phyloP scores from a whole-genome alignment of 2,329 filamentous ascomycete species.

The Grosmannia serpens region DNA sequence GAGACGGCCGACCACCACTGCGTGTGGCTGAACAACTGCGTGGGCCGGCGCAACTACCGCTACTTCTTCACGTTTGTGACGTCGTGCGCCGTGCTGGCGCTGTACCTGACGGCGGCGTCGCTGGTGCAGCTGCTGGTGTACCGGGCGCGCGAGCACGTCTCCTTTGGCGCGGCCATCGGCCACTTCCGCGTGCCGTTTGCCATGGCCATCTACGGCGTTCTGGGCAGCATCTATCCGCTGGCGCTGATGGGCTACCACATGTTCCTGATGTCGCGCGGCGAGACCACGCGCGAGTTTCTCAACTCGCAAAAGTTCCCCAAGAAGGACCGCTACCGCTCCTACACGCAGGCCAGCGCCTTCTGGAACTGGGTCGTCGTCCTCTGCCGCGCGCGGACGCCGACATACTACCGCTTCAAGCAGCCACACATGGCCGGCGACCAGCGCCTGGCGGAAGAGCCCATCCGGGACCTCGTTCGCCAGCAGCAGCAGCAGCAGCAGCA shows the following conservation, averaged over 20 bases:
- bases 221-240: constrained; percentile 69
- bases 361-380: constrained; percentile 77
- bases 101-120: constrained; percentile 66
- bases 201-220: constrained; percentile 70
- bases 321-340: constrained; percentile 82
- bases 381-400: constrained; percentile 72
- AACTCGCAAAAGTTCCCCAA: constrained; percentile 93
- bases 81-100: constrained; percentile 61
- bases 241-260: constrained; percentile 81
- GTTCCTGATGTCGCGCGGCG: constrained; percentile 79
- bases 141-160: constrained; percentile 47
- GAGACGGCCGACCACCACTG: constrained; percentile 98
- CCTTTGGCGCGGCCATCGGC: constrained; percentile 56
- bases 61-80: constrained; percentile 93
- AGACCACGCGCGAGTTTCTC: constrained; percentile 92
- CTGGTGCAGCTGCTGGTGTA: constrained; percentile 74
- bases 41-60: constrained; percentile 92
- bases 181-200: constrained; percentile 74
- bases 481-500: constrained; percentile 16
- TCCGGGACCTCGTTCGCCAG: constrained; percentile 9
- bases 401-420: constrained; percentile 79
- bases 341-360: constrained; percentile 63
- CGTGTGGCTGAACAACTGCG: constrained; percentile 97
- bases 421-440: constrained; percentile 72
- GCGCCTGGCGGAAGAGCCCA: constrained; percentile 51